Evolutionary conservation across 768 basidiomycete species (phyloP).

Genomic region (Gyrodon lividus): DNA sequence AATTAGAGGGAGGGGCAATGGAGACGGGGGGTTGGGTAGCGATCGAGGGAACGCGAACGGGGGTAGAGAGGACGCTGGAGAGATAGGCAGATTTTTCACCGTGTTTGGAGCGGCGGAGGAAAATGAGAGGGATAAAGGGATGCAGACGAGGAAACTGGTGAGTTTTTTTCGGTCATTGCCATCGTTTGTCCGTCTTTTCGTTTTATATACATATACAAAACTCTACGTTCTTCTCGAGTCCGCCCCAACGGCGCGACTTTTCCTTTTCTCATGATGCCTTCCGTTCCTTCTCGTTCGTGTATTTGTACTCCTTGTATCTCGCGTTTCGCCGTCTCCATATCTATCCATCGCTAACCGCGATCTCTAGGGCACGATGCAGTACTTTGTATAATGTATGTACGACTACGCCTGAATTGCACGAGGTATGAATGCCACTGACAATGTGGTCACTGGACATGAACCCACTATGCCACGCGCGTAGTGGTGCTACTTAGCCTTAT

Average conservation of each 20-base stretch:
- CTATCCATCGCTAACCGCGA: conserved; percentile 1
- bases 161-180: conserved; percentile 23
- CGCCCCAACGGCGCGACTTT: no score
- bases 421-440: no score
- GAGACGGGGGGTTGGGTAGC: conserved; percentile 11
- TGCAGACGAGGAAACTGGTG: conserved; percentile 73
- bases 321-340: background rate
- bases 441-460: no score
- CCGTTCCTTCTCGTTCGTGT: no score
- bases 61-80: conserved; percentile 4
- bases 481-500: no score
- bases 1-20: conserved; percentile 59
- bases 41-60: conserved; percentile 6
- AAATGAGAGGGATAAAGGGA: conserved; percentile 82
- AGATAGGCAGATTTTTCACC: conserved; percentile 56
- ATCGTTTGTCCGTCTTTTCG: background rate
- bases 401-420: background rate
- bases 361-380: conserved; percentile 37
- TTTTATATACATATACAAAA: no score
- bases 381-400: conserved; percentile 34
- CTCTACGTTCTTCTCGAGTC: no score
- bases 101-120: conserved; percentile 88
- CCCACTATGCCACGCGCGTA: no score
- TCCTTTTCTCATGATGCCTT: no score
- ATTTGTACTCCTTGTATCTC: no score